Base-by-base conservation (phyloP, 129 eudicot species). In the Escallonia herrerae region DNA sequence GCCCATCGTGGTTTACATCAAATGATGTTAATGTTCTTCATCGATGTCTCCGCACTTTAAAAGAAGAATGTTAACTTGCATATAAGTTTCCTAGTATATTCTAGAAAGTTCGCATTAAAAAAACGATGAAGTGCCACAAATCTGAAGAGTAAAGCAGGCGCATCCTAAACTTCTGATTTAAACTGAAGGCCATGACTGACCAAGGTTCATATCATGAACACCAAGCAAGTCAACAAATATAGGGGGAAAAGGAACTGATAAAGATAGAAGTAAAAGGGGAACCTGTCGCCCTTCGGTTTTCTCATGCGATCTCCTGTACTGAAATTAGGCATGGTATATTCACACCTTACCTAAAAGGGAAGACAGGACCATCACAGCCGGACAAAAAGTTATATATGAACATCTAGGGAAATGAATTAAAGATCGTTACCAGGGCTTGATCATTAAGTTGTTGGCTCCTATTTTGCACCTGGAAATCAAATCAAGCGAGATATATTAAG, bases 261-360 rank as follows among this genome's bases (percentile, higher is more conserved):
- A 68, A 7, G 2, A 45, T 5, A 8, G 49, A 51, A 44, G 40
- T 64, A 47, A 62, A 67, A 69, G 63, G 53, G 53, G 66, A 14
- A 79, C 95, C 95, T 84, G 80, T 86, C 98, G 22, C 98, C 98
- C 80, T 91, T 91, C 40, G 95, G 96, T 74, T 80, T 91, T 76
- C 98, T 85, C 85, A 68, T 75, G 49, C 96, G 95, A 63, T 91
- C 96, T 55, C 98, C 96, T n/a, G 98, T 91, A 65, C 98, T 91
- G 72, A 91, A 91, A 81, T 91, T 91, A 67, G 98, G 96, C 96
- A 91, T 91, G 59, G 89, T 83, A 70, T 91, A 91, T 73, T 91
- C 98, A 15, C 98, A 91, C 60, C 87, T 84, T 14, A 91, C 95
- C 97, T 91, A 72, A 69, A 1, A 63, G 3, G 52, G 2, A 39